Percentiles rank a stretch among this genome's conserved stretches.
These are phyloP conservation scores for Hapsidospora chrysogenum DNA, from an alignment of 495 filamentous ascomycete genomes.

Conservation along the genomic window DNA sequence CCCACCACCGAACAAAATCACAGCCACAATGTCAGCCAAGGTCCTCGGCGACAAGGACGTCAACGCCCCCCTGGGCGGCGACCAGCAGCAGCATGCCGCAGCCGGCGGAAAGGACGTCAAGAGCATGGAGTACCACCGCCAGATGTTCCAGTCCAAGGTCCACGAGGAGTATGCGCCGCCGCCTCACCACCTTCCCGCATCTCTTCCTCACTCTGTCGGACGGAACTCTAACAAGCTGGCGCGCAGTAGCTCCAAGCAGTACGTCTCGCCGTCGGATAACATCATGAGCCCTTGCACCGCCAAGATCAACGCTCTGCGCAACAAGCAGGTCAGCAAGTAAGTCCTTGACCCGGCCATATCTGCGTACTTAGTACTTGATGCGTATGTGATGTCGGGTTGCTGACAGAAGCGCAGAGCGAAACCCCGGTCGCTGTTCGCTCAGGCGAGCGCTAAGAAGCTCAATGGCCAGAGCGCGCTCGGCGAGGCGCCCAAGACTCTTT, in stretches of 20 bases:
- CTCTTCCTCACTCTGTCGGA: not conserved
- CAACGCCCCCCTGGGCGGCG: constrained; percentile 26
- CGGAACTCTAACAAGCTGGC: not conserved
- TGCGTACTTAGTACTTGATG: too few species aligned
- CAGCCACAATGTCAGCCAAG: constrained; percentile 18
- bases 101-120: constrained; percentile 29
- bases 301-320: constrained; percentile 72
- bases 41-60: constrained; percentile 40
- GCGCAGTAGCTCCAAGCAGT: constrained; percentile 34
- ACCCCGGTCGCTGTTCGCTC: constrained; percentile 47
- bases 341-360: constrained; percentile 11
- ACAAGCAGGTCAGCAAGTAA: constrained; percentile 59
- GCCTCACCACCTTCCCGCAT: not conserved
- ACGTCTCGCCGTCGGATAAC: constrained; percentile 82
- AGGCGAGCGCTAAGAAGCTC: constrained; percentile 39
- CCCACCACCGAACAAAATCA: too few species aligned
- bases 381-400: too few species aligned
- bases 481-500: too few species aligned
- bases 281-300: constrained; percentile 89
- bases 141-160: constrained; percentile 56
- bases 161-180: constrained; percentile 39
- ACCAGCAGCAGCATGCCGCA: constrained; percentile 5
- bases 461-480: constrained; percentile 10
- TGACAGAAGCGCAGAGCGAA: constrained; percentile 27
- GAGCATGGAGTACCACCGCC: constrained; percentile 67